A percentile compares a stretch with the other conserved stretches of the same genome.
These are phyloP conservation scores for Lanmaoa rubissima DNA, from an alignment of 768 basidiomycete genomes.

Conservation along the genomic window DNA sequence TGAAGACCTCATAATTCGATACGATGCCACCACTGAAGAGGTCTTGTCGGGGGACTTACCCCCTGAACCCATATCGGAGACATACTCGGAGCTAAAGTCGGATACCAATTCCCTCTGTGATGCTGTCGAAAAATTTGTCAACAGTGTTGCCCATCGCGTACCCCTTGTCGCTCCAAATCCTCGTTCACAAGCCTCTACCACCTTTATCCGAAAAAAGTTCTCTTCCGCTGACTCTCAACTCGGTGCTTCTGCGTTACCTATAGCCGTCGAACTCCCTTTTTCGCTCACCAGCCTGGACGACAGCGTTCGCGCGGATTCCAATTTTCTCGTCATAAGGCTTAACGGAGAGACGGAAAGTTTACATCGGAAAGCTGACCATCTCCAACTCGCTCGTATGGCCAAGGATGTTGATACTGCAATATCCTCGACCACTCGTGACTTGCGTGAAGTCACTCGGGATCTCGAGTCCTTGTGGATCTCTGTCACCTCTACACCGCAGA, in stretches of 20 bases:
- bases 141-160: slow-evolving; percentile 49
- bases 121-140: slow-evolving; percentile 47
- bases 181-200: slow-evolving; percentile 10
- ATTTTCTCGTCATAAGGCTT: slow-evolving; percentile 64
- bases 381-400: slow-evolving; percentile 53
- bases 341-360: slow-evolving; percentile 52
- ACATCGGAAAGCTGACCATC: slow-evolving; percentile 44
- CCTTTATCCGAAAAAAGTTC: slow-evolving; percentile 34
- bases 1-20: slow-evolving; percentile 54
- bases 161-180: slow-evolving; percentile 50
- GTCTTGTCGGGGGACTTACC: slow-evolving; percentile 36
- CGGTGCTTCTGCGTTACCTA: slow-evolving; percentile 32
- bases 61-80: slow-evolving; percentile 29
- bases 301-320: slow-evolving; percentile 64
- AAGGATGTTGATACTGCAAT: slow-evolving; percentile 50
- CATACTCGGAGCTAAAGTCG: slow-evolving; percentile 34
- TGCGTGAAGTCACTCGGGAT: slow-evolving; percentile 40
- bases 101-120: slow-evolving; percentile 40
- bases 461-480: slow-evolving; percentile 40
- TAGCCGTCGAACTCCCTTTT: slow-evolving; percentile 47
- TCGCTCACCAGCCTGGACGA: slow-evolving; percentile 61
- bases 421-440: slow-evolving; percentile 34
- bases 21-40: slow-evolving; percentile 44
- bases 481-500: slow-evolving; percentile 29
- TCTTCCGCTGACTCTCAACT: slow-evolving; percentile 37